These are phyloP conservation scores for Paxillus ammoniavirescens DNA, from an alignment of 768 basidiomycete species.

Conservation along the genomic window DNA sequence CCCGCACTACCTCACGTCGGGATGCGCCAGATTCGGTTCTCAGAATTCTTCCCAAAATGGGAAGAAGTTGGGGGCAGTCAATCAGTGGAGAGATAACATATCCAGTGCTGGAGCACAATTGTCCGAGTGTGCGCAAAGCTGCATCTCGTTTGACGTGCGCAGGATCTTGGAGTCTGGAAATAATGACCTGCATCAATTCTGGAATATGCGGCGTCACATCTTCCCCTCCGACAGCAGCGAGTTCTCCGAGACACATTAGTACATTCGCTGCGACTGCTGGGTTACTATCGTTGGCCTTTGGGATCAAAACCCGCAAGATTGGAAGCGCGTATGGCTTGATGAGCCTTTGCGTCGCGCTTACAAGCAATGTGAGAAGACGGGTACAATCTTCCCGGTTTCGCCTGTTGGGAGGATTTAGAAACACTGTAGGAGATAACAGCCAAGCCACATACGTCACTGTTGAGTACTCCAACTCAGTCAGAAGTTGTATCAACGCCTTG, in stretches of 20 bases:
- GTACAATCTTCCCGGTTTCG: constrained; percentile 92
- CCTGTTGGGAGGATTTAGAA: constrained; percentile 35
- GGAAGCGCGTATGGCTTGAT: constrained; percentile 96
- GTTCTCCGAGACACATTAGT: constrained; percentile 91
- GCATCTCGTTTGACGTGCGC: constrained; percentile 89
- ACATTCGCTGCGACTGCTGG: constrained; percentile 90
- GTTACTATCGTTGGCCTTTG: constrained; percentile 83
- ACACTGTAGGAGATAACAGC: not conserved
- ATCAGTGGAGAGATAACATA: constrained; percentile 90
- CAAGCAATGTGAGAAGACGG: constrained; percentile 81
- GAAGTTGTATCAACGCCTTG: constrained; percentile 91
- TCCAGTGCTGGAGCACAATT: constrained; percentile 93
- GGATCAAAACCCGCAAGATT: constrained; percentile 88
- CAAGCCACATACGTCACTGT: constrained; percentile 68
- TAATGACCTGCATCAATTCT: constrained; percentile 87
- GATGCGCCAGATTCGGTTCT: constrained; percentile 75
- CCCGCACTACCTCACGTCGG: constrained; percentile 87
- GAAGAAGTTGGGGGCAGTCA: constrained; percentile 89
- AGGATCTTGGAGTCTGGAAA: constrained; percentile 87
- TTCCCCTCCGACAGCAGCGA: constrained; percentile 91
- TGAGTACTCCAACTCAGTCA: constrained; percentile 96
- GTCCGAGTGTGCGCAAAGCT: constrained; percentile 90
- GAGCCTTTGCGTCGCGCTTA: constrained; percentile 87
- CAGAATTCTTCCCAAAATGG: constrained; percentile 79
- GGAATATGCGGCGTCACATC: constrained; percentile 82